Evolutionary conservation across 1,284 basidiomycete species (phyloP), one percentile per base, ranked within the genome.

Genomic region (Naganishia sp.): DNA sequence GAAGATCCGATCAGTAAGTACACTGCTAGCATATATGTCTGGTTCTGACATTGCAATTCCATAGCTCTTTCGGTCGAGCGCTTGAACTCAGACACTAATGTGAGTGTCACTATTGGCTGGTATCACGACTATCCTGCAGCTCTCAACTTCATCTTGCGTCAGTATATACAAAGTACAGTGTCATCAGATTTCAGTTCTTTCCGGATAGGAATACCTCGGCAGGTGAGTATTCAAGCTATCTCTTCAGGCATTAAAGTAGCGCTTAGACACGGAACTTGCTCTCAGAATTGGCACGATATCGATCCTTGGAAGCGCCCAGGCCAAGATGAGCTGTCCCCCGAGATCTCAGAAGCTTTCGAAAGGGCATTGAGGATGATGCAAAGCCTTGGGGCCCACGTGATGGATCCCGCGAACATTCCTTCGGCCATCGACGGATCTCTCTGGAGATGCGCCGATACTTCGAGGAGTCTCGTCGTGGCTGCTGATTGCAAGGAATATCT

Each of bases 401-500:
- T 63, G 16, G 68, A 72, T 53, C 66, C 66, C 13, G 68, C 68
- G 25, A 54, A 68, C 23, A 55, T 72, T 18, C 71, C 71, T 23
- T 70, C 69, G 2, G 69, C 63, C 0, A 61, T 68, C 7, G 69
- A 70, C 48, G 65, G 65, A 13, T 57, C 63, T 2, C 42, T 70
- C 28, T 70, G 67, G 67, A 45, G 21, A 16, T 67, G 67, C 45
- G 60, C 63, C 28, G 46, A 45, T 21, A 56, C 55, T 16, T 63
- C 57, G 18, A 63, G 69, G 44, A 48, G 44, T 15, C 18, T 67
- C 18, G 61, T 70, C 13, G 69, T 70, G 10, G 56, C 63, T 25
- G 65, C 67, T 42, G 69, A 70, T 43, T 70, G 68, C 55, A 70
- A 67, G 33, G 57, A 68, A 25, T 68, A 64, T 33, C 33, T 70